Conservation (phyloP, 805 yeast species). For the Metschnikowia vanudenii region DNA sequence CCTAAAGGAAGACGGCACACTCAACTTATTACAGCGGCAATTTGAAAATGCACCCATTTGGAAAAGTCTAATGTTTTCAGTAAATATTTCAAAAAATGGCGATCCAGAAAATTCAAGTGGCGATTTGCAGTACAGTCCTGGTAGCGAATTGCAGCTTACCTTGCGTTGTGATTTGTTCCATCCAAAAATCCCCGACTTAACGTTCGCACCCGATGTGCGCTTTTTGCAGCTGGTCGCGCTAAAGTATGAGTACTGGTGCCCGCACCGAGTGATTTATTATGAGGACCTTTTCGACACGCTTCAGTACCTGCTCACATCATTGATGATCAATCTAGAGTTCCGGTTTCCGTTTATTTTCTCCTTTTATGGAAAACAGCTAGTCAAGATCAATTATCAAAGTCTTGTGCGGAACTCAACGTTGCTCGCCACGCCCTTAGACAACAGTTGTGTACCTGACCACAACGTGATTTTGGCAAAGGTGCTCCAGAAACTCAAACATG, state of each 20-base stretch:
- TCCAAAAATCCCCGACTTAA: conserved; percentile 14
- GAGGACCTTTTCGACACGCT: conserved; percentile 17
- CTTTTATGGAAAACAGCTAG: conserved; percentile 26
- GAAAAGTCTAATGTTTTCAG: conserved; percentile 10
- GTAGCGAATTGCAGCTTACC: too few relatives aligned
- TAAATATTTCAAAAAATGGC: background rate
- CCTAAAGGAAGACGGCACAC: conserved; percentile 11
- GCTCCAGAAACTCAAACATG: conserved; percentile 17
- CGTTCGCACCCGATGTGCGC: conserved; percentile 10
- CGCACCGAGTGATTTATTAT: conserved; percentile 6
- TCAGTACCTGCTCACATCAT: conserved; percentile 24
- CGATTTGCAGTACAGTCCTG: too few relatives aligned
- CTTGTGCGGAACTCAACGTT: conserved; percentile 6
- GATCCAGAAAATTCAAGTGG: background rate
- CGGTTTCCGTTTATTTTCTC: conserved; percentile 33
- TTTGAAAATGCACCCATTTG: conserved; percentile 10
- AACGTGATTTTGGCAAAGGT: conserved; percentile 8
- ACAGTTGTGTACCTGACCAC: conserved; percentile 7
- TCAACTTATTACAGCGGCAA: conserved; percentile 8
- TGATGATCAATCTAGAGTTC: conserved; percentile 29
- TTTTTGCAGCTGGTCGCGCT: conserved; percentile 10
- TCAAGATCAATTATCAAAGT: conserved; percentile 22
- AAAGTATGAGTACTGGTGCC: conserved; percentile 12
- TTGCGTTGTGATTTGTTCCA: conserved; percentile 16
- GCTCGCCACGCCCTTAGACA: conserved; percentile 14